These are phyloP conservation scores for Chenopodium berlandieri DNA, from an alignment of 148 eudicot genomes.

Conservation along the genomic window DNA sequence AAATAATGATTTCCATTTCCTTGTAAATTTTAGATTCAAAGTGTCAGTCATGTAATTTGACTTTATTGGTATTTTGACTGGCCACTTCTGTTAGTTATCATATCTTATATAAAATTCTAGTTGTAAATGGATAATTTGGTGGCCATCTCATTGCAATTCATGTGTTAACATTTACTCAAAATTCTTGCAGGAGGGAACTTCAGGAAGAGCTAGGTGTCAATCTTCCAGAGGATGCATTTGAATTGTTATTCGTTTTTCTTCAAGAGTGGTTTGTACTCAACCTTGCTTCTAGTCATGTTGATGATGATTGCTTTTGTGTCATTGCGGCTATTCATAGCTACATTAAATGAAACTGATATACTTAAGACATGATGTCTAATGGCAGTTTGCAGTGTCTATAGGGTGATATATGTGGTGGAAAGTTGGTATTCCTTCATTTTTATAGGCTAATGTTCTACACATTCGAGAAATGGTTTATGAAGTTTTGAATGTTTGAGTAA, in stretches of 20 bases:
- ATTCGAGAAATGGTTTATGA: background rate
- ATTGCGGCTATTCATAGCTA: background rate
- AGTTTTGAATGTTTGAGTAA: background rate
- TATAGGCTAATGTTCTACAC: background rate
- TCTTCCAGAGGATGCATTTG: slow-evolving; percentile 94
- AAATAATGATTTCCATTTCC: background rate
- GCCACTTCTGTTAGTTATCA: background rate
- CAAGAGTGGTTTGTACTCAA: slow-evolving; percentile 62
- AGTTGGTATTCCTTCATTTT: background rate
- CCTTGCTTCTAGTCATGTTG: background rate
- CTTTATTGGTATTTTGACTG: background rate
- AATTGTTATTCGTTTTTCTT: slow-evolving; percentile 61
- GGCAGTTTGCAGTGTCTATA: background rate
- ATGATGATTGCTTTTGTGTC: slow-evolving; percentile 4
- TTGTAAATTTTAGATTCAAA: background rate
- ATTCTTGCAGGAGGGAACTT: slow-evolving; percentile 86
- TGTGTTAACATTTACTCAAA: background rate
- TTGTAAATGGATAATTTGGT: slow-evolving; percentile 7
- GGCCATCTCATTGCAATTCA: background rate
- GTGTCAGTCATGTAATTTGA: background rate
- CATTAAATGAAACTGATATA: background rate
- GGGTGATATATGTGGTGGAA: background rate
- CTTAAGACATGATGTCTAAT: slow-evolving; percentile 1
- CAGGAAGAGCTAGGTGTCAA: slow-evolving; percentile 88
- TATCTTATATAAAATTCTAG: background rate